Evolutionary conservation across 78 protist species (phyloP).

Genomic region (slime mould (Dictyostelium discoideum)): dicty_2.7 NC_007089.4:85501-86000

Average conservation of each 20-base stretch:
- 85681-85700: not conserved
- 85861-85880: no score
- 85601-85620: conserved; percentile 38
- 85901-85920: no score
- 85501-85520: conserved; percentile 32
- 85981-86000: no score
- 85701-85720: not conserved
- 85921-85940: no score
- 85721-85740: not conserved
- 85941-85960: no score
- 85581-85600: conserved; percentile 46
- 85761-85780: not conserved
- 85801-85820: not conserved
- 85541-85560: not conserved
- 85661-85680: no score
- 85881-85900: not conserved
- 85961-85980: no score
- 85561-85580: conserved; percentile 60
- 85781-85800: conserved; percentile 8
- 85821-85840: not conserved
- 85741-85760: not conserved
- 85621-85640: conserved; percentile 52
- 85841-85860: not conserved
- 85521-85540: conserved; percentile 27
- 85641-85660: conserved; percentile 31